Conservation (phyloP, 139 green algal genomes). For the Monoraphidium neglectum region DNA sequence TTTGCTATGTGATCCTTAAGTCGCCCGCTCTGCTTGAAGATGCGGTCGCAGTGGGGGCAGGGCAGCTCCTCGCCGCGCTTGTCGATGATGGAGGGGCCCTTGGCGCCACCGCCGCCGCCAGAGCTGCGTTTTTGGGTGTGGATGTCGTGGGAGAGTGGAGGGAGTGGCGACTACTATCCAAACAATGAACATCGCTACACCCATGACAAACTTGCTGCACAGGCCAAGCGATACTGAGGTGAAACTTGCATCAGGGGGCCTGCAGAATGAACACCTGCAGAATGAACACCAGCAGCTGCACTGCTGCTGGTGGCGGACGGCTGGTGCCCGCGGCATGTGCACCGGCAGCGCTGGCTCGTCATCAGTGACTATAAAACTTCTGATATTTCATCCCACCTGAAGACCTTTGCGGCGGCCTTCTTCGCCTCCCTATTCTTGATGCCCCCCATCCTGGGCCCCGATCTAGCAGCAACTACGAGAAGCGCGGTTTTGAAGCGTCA, state of each 20-base stretch:
- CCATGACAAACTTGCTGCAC: no score
- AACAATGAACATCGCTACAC: no score
- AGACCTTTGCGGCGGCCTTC: conserved; percentile 64
- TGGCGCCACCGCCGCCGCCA: conserved; percentile 74
- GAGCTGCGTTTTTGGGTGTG: conserved; percentile 46
- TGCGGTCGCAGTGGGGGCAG: conserved; percentile 87
- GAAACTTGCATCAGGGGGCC: no score
- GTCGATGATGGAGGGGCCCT: conserved; percentile 81
- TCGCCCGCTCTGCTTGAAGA: conserved; percentile 70
- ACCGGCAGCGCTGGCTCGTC: background rate
- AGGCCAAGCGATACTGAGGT: no score
- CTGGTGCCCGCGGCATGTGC: no score
- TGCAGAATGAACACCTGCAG: no score
- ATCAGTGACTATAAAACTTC: background rate
- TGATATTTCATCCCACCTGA: conserved; percentile 43
- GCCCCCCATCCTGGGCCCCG: conserved; percentile 60
- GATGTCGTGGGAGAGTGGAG: no score
- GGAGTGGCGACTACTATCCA: no score
- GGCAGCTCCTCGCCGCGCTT: conserved; percentile 82
- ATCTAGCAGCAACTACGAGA: background rate
- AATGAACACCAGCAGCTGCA: no score
- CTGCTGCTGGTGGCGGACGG: no score
- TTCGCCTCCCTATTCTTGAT: conserved; percentile 72
- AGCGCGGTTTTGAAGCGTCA: background rate
- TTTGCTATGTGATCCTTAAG: conserved; percentile 79